Conservation (phyloP, 129 eudicot species). For the Sambucus nigra region DNA sequence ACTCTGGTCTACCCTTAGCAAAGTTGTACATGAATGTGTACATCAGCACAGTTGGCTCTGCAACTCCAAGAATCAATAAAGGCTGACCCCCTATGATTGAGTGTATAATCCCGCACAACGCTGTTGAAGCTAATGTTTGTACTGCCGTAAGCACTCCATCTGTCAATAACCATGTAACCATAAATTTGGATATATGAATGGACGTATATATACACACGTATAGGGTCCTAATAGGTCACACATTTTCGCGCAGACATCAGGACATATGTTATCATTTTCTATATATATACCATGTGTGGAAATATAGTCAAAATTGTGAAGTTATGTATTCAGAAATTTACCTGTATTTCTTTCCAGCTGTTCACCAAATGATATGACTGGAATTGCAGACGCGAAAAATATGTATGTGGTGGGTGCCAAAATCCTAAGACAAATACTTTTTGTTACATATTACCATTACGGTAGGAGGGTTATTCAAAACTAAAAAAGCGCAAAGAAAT, state of each 20-base stretch:
- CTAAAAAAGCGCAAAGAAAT: background rate
- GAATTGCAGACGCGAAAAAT: too few species aligned
- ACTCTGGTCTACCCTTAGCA: constrained; percentile 6
- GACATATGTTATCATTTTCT: too few species aligned
- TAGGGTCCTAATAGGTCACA: too few species aligned
- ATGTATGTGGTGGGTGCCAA: constrained; percentile 17
- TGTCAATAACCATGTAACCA: constrained; percentile 1
- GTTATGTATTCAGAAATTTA: background rate
- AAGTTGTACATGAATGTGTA: constrained; percentile 14
- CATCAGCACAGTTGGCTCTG: constrained; percentile 16
- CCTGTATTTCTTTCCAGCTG: constrained; percentile 11
- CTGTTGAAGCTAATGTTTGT: constrained; percentile 14
- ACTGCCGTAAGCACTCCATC: constrained; percentile 11
- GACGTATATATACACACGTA: too few species aligned
- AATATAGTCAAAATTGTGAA: background rate
- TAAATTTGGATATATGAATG: too few species aligned
- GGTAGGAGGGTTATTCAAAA: too few species aligned
- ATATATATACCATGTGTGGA: too few species aligned
- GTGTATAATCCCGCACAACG: constrained; percentile 16
- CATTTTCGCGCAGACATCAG: too few species aligned
- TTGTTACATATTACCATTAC: too few species aligned
- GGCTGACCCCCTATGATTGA: constrained; percentile 12
- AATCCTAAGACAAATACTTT: constrained; percentile 3
- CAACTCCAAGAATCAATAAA: constrained; percentile 15
- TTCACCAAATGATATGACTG: too few species aligned